Conservation (phyloP, 2,329 filamentous ascomycete genomes). For the Rosellinia necatrix region DNA sequence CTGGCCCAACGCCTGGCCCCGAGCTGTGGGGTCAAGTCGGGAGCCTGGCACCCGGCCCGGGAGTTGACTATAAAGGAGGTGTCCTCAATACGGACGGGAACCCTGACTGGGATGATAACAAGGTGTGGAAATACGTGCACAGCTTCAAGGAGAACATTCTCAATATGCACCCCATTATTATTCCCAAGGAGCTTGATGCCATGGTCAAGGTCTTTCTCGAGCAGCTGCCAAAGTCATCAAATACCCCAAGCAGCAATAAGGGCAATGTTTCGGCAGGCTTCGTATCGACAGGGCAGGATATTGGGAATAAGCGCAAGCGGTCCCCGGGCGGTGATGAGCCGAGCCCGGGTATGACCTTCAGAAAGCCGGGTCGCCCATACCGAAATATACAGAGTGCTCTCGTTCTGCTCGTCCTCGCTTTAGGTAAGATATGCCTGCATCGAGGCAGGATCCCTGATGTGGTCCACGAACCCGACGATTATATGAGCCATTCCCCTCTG, state of each 20-base stretch:
- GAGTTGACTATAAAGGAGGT: slow-evolving; percentile 45
- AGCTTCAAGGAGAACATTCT: slow-evolving; percentile 66
- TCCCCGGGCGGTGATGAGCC: slow-evolving; percentile 47
- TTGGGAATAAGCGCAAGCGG: slow-evolving; percentile 59
- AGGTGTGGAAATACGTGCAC: slow-evolving; percentile 58
- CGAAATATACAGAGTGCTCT: slow-evolving; percentile 80
- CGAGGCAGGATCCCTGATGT: slow-evolving; percentile 62
- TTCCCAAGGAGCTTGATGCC: slow-evolving; percentile 55
- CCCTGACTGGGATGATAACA: slow-evolving; percentile 57
- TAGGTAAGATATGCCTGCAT: slow-evolving; percentile 79
- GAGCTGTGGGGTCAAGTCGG: slow-evolving; percentile 65
- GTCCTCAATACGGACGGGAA: slow-evolving; percentile 50
- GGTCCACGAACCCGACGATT: slow-evolving; percentile 53
- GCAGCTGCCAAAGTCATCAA: slow-evolving; percentile 45
- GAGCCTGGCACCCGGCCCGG: slow-evolving; percentile 50
- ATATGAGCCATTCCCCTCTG: slow-evolving; percentile 45
- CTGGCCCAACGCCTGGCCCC: slow-evolving; percentile 58
- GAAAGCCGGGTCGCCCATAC: slow-evolving; percentile 56
- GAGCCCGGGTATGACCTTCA: slow-evolving; percentile 37
- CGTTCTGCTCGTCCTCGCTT: slow-evolving; percentile 78
- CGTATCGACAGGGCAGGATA: slow-evolving; percentile 38
- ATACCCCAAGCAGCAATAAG: slow-evolving; percentile 26
- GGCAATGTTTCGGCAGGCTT: slow-evolving; percentile 37
- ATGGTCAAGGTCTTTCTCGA: slow-evolving; percentile 60
- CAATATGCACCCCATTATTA: slow-evolving; percentile 68